Percentiles rank a stretch among this genome's conserved stretches.
Evolutionary conservation across 2,329 filamentous ascomycete species (phyloP).

Genomic region (Pestalotiopsis sp.): DNA sequence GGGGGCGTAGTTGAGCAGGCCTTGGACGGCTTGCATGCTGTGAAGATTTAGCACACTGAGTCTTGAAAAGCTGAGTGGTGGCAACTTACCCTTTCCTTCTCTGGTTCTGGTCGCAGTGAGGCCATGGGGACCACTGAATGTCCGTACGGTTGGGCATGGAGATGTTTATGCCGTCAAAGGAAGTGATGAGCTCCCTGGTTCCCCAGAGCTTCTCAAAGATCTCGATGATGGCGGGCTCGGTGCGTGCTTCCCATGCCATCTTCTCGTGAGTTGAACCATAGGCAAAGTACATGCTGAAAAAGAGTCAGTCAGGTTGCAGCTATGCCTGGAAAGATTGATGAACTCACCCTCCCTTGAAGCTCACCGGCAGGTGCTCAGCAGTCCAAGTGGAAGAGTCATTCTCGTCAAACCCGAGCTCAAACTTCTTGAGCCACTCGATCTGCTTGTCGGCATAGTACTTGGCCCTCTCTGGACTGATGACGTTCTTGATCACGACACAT

Average conservation of each 20-base stretch:
- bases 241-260: slow-evolving; percentile 45
- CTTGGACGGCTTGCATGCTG: slow-evolving; percentile 39
- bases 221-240: slow-evolving; percentile 41
- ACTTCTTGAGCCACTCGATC: slow-evolving; percentile 44
- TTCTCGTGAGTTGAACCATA: slow-evolving; percentile 44
- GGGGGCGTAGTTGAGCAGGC: slow-evolving; percentile 45
- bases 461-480: slow-evolving; percentile 38
- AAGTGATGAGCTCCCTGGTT: slow-evolving; percentile 28
- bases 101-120: slow-evolving; percentile 46
- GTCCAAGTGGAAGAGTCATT: slow-evolving; percentile 43
- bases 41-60: not conserved
- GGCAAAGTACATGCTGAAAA: slow-evolving; percentile 41
- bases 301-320: not conserved
- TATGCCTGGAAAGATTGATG: not conserved
- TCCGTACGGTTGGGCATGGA: slow-evolving; percentile 43
- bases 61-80: not conserved
- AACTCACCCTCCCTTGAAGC: slow-evolving; percentile 36
- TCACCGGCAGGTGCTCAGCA: slow-evolving; percentile 42
- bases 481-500: slow-evolving; percentile 42
- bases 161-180: slow-evolving; percentile 40
- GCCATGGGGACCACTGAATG: slow-evolving; percentile 42
- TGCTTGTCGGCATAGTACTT: slow-evolving; percentile 41
- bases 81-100: slow-evolving; percentile 37
- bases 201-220: slow-evolving; percentile 44
- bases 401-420: slow-evolving; percentile 40